Percentiles rank a stretch among this genome's conserved stretches.
Evolutionary conservation across 768 basidiomycete genomes (phyloP).

Genomic region (Lentinula raphanica): DNA sequence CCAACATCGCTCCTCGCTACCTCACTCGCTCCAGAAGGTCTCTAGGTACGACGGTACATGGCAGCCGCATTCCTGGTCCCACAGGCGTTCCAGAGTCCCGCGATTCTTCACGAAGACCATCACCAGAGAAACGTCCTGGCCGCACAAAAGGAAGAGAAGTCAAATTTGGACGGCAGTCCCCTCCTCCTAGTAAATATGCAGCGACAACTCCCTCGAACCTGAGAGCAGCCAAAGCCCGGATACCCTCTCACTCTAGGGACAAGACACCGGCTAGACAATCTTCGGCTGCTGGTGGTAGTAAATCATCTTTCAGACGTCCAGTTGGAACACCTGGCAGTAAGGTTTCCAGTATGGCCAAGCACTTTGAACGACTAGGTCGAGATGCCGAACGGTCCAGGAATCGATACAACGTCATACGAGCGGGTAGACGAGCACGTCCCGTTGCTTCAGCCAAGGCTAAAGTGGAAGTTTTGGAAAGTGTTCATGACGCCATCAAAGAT

Average conservation of each 20-base stretch:
- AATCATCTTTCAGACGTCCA: slow-evolving; percentile 52
- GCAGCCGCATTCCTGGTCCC: slow-evolving; percentile 52
- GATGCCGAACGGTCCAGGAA: slow-evolving; percentile 72
- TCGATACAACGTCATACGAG: slow-evolving; percentile 77
- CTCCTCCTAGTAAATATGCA: slow-evolving; percentile 30
- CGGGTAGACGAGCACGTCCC: slow-evolving; percentile 78
- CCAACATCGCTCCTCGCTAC: slow-evolving; percentile 82
- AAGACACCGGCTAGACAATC: slow-evolving; percentile 40
- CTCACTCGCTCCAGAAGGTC: slow-evolving; percentile 50
- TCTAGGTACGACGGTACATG: slow-evolving; percentile 25
- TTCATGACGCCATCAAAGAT: slow-evolving; percentile 86
- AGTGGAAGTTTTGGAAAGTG: slow-evolving; percentile 82
- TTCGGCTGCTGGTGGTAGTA: slow-evolving; percentile 35
- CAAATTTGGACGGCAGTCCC: slow-evolving; percentile 40
- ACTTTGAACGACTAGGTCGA: slow-evolving; percentile 80
- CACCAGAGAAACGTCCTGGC: slow-evolving; percentile 64
- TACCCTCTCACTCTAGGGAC: slow-evolving; percentile 34
- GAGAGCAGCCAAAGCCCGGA: slow-evolving; percentile 34
- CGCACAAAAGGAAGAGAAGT: slow-evolving; percentile 29
- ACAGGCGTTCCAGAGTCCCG: slow-evolving; percentile 49
- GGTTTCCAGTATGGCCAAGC: slow-evolving; percentile 84
- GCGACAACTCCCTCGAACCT: slow-evolving; percentile 22
- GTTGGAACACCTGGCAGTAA: slow-evolving; percentile 50
- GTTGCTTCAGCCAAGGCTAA: slow-evolving; percentile 85
- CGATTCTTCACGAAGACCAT: slow-evolving; percentile 56